Conservation (phyloP, 2,329 filamentous ascomycete genomes). For the Ophiostoma populinum region DNA sequence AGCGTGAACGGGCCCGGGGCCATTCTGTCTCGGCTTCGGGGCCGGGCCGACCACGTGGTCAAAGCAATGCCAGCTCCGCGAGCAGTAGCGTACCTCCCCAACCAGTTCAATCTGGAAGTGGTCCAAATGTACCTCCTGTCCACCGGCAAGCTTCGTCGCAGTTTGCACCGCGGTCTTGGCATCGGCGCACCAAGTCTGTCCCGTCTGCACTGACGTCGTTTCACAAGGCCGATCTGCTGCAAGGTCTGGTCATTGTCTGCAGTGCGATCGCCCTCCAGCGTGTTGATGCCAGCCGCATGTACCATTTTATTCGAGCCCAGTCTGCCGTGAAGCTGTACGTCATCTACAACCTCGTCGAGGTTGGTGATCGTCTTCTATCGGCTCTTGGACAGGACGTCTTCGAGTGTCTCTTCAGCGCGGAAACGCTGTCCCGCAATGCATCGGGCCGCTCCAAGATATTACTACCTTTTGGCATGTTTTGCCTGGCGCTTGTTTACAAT, state of each 20-base stretch:
- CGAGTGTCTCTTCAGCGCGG: constrained; percentile 84
- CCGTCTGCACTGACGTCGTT: constrained; percentile 73
- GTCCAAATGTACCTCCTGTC: too few relatives aligned
- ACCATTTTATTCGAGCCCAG: constrained; percentile 90
- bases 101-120: too few relatives aligned
- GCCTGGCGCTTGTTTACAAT: constrained; percentile 74
- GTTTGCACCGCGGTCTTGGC: constrained; percentile 13
- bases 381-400: constrained; percentile 91
- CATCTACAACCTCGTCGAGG: constrained; percentile 94
- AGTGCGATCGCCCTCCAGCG: constrained; percentile 76
- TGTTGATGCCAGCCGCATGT: constrained; percentile 93
- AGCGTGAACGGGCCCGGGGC: constrained; percentile 15
- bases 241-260: constrained; percentile 71
- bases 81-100: constrained; percentile 1
- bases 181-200: constrained; percentile 58
- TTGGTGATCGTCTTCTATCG: constrained; percentile 74
- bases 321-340: constrained; percentile 97
- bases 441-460: constrained; percentile 84
- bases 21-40: neutral
- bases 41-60: neutral
- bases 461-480: constrained; percentile 78
- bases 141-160: neutral
- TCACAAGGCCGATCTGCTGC: constrained; percentile 89
- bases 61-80: constrained; percentile 3
- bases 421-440: constrained; percentile 74